These are phyloP conservation scores for Claviceps capensis DNA, from an alignment of 2,329 filamentous ascomycete genomes.

Conservation along the genomic window DNA sequence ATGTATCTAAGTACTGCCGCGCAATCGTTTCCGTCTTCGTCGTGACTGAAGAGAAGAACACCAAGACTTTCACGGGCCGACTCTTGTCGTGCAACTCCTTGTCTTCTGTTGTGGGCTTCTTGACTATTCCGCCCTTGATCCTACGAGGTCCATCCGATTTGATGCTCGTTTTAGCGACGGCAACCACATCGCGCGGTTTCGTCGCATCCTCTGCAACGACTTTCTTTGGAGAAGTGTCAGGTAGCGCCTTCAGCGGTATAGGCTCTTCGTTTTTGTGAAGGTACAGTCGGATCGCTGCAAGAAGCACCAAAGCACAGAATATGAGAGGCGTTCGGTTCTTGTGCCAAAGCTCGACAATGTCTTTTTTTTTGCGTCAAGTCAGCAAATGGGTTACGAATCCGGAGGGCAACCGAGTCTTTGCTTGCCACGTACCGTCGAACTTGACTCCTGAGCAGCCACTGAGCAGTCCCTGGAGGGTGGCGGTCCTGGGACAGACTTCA, in stretches of 20 bases:
- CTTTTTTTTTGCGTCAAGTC: slow-evolving; percentile 13
- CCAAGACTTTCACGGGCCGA: slow-evolving; percentile 51
- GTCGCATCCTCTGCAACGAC: neutral
- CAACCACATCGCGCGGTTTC: neutral
- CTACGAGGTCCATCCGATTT: slow-evolving; percentile 31
- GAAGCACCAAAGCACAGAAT: slow-evolving; percentile 22
- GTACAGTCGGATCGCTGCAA: slow-evolving; percentile 28
- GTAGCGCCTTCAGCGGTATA: slow-evolving; percentile 23
- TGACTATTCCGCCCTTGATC: slow-evolving; percentile 31
- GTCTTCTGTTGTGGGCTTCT: slow-evolving; percentile 15
- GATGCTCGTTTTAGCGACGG: slow-evolving; percentile 13
- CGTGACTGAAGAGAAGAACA: slow-evolving; percentile 86
- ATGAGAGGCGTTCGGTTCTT: slow-evolving; percentile 30
- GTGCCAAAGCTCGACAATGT: slow-evolving; percentile 32
- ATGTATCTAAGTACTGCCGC: slow-evolving; percentile 41
- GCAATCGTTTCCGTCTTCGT: slow-evolving; percentile 68
- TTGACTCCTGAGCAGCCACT: neutral
- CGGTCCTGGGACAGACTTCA: slow-evolving; percentile 1
- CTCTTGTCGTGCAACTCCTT: slow-evolving; percentile 17
- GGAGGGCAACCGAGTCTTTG: neutral
- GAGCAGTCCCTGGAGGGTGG: neutral
- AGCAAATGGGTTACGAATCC: neutral
- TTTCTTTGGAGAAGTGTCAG: slow-evolving; percentile 20
- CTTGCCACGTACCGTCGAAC: slow-evolving; percentile 4
- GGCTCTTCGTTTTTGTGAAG: slow-evolving; percentile 23